Conservation (phyloP, 805 yeast species). For the Blastobotrys robertii region DNA sequence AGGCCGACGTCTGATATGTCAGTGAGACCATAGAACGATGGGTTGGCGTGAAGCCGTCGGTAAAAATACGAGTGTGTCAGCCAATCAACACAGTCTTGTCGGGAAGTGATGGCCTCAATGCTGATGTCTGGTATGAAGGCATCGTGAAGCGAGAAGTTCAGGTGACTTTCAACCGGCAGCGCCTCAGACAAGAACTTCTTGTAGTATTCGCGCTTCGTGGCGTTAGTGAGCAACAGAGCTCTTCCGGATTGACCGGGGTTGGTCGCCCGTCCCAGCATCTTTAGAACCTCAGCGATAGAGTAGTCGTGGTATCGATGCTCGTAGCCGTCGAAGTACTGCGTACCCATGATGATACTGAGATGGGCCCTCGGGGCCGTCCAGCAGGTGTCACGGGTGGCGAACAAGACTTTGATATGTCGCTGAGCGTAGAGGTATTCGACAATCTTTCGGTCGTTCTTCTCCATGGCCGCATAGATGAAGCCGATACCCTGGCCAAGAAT, state of each 20-base stretch:
- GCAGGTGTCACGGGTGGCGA: conserved; percentile 53
- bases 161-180: conserved; percentile 73
- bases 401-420: conserved; percentile 45
- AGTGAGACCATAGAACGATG: conserved; percentile 76
- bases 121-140: conserved; percentile 66
- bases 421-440: conserved; percentile 43
- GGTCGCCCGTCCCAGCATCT: conserved; percentile 22
- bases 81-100: conserved; percentile 90
- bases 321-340: conserved; percentile 59
- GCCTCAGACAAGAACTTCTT: conserved; percentile 63
- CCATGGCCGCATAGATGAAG: conserved; percentile 48
- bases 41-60: conserved; percentile 69
- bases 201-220: conserved; percentile 51
- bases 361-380: conserved; percentile 41
- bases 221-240: conserved; percentile 48
- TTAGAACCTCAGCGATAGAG: conserved; percentile 41
- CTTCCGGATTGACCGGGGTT: conserved; percentile 22
- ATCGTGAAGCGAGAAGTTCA: conserved; percentile 53
- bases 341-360: conserved; percentile 56
- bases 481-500: conserved; percentile 56
- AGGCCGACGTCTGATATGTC: conserved; percentile 57
- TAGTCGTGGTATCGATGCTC: conserved; percentile 67
- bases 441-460: conserved; percentile 39
- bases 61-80: conserved; percentile 75
- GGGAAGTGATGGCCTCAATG: conserved; percentile 46